Evolutionary conservation across 805 yeast species (phyloP).

Genomic region (Wickerhamomyces subpelliculosus): DNA sequence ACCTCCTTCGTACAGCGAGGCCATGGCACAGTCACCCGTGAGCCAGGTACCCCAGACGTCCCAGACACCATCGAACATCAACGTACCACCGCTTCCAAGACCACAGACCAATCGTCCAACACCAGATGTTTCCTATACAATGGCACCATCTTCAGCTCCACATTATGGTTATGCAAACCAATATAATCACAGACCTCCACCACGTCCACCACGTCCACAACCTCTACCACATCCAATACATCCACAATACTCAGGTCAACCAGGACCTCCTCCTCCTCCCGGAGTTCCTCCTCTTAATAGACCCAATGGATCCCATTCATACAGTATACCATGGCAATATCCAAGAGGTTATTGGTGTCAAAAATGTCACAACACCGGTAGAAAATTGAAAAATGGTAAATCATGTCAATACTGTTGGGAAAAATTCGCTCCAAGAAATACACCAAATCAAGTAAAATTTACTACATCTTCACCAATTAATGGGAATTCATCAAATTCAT

Average conservation of each 20-base stretch:
- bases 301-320: not conserved
- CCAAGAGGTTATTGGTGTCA: slow-evolving; percentile 53
- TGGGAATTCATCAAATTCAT: not conserved
- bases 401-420: slow-evolving; percentile 65
- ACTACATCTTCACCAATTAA: no score
- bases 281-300: not conserved
- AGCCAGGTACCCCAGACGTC: not conserved
- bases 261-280: slow-evolving; percentile 12
- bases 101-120: not conserved
- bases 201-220: not conserved
- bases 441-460: no score
- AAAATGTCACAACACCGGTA: slow-evolving; percentile 68
- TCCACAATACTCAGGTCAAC: not conserved
- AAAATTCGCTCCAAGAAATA: slow-evolving; percentile 38
- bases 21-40: slow-evolving; percentile 16
- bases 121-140: no score
- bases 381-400: slow-evolving; percentile 43
- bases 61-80: no score
- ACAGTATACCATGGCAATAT: slow-evolving; percentile 45
- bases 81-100: not conserved
- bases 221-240: slow-evolving; percentile 3
- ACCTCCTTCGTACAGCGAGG: slow-evolving; percentile 46
- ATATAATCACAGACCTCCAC: not conserved
- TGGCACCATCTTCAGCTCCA: not conserved
- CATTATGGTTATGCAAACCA: no score